Evolutionary conservation across 1,284 basidiomycete species (phyloP).

Genomic region (Coriolopsis trogii): DNA sequence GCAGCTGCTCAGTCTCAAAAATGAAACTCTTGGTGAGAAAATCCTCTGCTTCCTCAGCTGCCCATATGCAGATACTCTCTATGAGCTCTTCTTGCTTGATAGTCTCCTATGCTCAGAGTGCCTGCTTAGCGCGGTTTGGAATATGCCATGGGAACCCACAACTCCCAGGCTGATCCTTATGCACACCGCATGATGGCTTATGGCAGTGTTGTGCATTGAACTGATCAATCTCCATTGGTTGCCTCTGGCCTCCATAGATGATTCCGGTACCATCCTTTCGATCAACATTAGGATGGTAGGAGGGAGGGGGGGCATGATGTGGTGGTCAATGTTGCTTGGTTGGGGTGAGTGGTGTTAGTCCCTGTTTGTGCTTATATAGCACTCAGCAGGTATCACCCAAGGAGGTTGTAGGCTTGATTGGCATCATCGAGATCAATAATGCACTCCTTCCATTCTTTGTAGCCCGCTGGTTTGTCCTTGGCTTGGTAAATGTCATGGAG

Average conservation of each 20-base stretch:
- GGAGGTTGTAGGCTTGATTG: constrained; percentile 1
- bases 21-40: constrained; percentile 3
- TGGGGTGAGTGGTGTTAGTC: neutral
- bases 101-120: neutral
- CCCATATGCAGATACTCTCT: neutral
- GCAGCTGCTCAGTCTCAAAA: neutral
- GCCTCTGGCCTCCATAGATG: constrained; percentile 9
- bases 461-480: neutral
- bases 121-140: neutral
- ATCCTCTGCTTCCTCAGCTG: constrained; percentile 1
- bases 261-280: constrained; percentile 5
- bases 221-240: constrained; percentile 21
- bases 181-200: constrained; percentile 9
- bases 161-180: constrained; percentile 1
- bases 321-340: neutral
- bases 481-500: neutral
- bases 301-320: neutral
- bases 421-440: constrained; percentile 2
- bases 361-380: neutral
- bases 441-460: constrained; percentile 7
- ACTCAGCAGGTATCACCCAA: neutral
- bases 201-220: too few species aligned
- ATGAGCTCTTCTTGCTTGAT: neutral
- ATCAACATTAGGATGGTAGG: neutral
- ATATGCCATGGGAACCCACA: constrained; percentile 5